These are phyloP conservation scores for Plasmodium fragile DNA, from an alignment of 169 alveolate genomes.

Conservation along the genomic window DNA sequence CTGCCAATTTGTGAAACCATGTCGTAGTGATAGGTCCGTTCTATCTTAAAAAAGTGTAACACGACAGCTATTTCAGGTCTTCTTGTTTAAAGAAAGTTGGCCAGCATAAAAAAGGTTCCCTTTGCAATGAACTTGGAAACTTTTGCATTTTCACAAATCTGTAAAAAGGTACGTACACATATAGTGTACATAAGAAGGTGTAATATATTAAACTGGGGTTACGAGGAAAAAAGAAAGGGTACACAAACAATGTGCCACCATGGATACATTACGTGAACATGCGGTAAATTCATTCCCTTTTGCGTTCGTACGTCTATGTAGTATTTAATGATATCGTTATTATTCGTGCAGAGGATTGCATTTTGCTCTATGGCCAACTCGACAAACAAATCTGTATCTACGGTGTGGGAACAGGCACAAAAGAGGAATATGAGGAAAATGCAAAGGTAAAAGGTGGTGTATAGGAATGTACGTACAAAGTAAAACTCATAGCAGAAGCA, in stretches of 20 bases:
- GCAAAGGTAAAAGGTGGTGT: neutral
- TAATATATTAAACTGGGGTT: neutral
- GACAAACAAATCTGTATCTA: constrained; percentile 40
- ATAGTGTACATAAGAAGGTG: neutral
- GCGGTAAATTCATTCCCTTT: neutral
- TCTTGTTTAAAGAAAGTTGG: constrained; percentile 36
- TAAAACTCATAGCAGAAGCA: neutral
- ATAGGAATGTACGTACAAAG: neutral
- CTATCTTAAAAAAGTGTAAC: constrained; percentile 13
- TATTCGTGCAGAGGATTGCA: constrained; percentile 59
- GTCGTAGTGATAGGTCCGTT: neutral
- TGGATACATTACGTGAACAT: neutral
- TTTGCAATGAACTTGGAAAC: constrained; percentile 69
- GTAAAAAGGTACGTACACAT: neutral
- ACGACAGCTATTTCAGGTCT: neutral
- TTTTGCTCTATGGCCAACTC: constrained; percentile 27
- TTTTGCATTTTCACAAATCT: constrained; percentile 62
- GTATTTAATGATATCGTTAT: constrained; percentile 57
- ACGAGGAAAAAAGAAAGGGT: neutral
- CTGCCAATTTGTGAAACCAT: neutral
- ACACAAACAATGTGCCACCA: neutral
- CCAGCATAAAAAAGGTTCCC: constrained; percentile 64
- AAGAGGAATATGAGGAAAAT: neutral
- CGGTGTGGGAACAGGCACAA: neutral
- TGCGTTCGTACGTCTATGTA: constrained; percentile 33